Evolutionary conservation across 2,329 filamentous ascomycete genomes (phyloP).

Genomic region (Ophiostoma piceae): DNA sequence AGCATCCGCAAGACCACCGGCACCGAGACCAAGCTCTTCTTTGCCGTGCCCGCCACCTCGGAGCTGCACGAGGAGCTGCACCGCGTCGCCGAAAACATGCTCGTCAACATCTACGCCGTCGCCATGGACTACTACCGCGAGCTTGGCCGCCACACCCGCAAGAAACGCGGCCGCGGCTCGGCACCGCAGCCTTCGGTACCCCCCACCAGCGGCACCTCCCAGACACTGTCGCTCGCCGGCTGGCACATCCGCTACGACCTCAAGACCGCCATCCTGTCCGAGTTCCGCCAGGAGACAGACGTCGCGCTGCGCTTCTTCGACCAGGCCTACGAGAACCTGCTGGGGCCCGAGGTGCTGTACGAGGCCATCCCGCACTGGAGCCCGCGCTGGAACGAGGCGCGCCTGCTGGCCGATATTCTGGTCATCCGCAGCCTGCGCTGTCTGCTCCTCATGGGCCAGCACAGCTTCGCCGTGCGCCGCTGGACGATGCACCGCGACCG

Average conservation of each 20-base stretch:
- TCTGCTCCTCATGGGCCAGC: conserved; percentile 71
- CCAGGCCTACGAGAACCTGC: conserved; percentile 75
- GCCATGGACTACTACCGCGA: conserved; percentile 90
- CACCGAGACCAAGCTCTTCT: conserved; percentile 77
- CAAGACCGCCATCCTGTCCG: conserved; percentile 83
- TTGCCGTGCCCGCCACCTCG: conserved; percentile 67
- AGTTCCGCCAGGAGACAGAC: conserved; percentile 91
- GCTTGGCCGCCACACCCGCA: conserved; percentile 81
- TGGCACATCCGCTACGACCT: conserved; percentile 96
- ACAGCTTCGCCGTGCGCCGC: conserved; percentile 70
- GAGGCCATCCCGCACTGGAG: conserved; percentile 88
- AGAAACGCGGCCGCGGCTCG: conserved; percentile 75
- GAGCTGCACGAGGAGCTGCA: conserved; percentile 57
- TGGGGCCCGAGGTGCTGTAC: conserved; percentile 70
- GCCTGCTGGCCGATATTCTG: conserved; percentile 76
- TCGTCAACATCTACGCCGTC: conserved; percentile 66
- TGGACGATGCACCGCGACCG: conserved; percentile 75
- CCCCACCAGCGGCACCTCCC: conserved; percentile 76
- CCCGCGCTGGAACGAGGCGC: conserved; percentile 85
- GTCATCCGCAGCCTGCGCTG: conserved; percentile 78
- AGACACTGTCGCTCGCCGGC: conserved; percentile 74
- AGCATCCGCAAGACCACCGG: conserved; percentile 73
- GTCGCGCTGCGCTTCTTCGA: conserved; percentile 79
- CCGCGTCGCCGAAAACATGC: conserved; percentile 66
- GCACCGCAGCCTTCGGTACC: conserved; percentile 77